Evolutionary conservation across 148 eudicot genomes (phyloP).

Genomic region (Chenopodium album): DNA sequence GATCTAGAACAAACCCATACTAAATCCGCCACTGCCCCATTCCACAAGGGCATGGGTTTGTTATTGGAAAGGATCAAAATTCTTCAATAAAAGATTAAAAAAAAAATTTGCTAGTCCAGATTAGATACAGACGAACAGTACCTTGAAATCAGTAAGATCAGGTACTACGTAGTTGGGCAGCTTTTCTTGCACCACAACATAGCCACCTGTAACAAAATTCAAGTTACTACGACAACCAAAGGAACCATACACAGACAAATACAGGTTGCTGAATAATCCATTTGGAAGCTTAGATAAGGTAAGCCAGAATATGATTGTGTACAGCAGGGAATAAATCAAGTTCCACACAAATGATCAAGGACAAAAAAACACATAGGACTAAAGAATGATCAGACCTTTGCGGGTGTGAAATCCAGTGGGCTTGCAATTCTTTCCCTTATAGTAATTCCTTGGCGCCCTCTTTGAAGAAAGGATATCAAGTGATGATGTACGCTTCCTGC

Average conservation of each 20-base stretch:
- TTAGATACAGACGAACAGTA: conserved; percentile 1
- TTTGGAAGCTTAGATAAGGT: not conserved
- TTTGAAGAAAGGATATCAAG: conserved; percentile 34
- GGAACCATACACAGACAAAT: not conserved
- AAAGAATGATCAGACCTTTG: conserved; percentile 51
- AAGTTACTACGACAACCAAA: not conserved
- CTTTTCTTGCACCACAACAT: conserved; percentile 68
- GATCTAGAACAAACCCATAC: too few species aligned
- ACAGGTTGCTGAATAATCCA: not conserved
- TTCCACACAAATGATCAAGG: not conserved
- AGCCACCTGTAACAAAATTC: conserved; percentile 53
- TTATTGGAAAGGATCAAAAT: not conserved
- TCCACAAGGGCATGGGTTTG: too few species aligned
- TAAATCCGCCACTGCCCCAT: not conserved
- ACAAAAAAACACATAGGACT: not conserved
- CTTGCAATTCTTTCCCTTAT: conserved; percentile 96
- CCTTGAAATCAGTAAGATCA: conserved; percentile 72
- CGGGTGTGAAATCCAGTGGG: conserved; percentile 98
- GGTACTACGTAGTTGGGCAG: conserved; percentile 71
- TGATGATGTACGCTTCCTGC: conserved; percentile 80
- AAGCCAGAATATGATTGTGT: not conserved
- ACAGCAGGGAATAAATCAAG: not conserved
- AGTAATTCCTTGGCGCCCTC: conserved; percentile 33
- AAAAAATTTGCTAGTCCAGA: not conserved
- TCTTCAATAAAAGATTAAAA: not conserved